Conservation (phyloP, 805 yeast species). For the Cyberlindnera mississippiensis region DNA sequence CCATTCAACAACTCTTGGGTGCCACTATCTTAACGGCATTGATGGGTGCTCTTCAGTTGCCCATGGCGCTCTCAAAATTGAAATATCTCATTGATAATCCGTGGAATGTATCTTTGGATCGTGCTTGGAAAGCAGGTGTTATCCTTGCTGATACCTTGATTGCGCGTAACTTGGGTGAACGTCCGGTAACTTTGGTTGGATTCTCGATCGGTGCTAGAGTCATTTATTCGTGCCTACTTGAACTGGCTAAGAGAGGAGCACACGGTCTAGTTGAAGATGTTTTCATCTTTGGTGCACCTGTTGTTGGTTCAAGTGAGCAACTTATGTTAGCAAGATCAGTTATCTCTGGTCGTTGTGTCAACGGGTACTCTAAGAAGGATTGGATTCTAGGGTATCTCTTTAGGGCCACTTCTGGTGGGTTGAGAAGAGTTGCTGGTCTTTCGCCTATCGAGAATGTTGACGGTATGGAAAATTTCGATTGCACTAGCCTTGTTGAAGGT, state of each 20-base stretch:
- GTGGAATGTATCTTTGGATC: slow-evolving; percentile 94
- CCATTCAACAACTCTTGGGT: slow-evolving; percentile 93
- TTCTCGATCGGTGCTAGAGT: slow-evolving; percentile 92
- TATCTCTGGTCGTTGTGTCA: slow-evolving; percentile 85
- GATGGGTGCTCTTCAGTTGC: slow-evolving; percentile 90
- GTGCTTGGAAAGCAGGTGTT: slow-evolving; percentile 96
- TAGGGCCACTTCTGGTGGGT: slow-evolving; percentile 93
- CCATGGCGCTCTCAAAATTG: slow-evolving; percentile 85
- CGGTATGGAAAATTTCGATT: slow-evolving; percentile 80
- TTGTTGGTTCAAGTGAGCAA: slow-evolving; percentile 75
- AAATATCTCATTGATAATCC: slow-evolving; percentile 92
- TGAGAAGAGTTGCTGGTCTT: slow-evolving; percentile 86
- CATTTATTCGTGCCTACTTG: slow-evolving; percentile 83
- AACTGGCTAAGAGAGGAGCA: slow-evolving; percentile 80
- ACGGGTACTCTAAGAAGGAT: slow-evolving; percentile 88
- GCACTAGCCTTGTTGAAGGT: slow-evolving; percentile 84
- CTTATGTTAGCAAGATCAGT: slow-evolving; percentile 74
- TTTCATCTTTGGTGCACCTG: slow-evolving; percentile 81
- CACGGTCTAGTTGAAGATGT: slow-evolving; percentile 89
- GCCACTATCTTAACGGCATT: slow-evolving; percentile 84
- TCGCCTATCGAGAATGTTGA: slow-evolving; percentile 63
- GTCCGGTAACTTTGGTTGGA: slow-evolving; percentile 91
- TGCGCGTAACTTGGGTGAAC: slow-evolving; percentile 80
- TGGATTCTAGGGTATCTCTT: slow-evolving; percentile 95
- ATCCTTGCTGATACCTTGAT: slow-evolving; percentile 88